phyloP scores from a whole-genome alignment of 176 grass and related monocot genomes.

The Zea mays region DNA sequence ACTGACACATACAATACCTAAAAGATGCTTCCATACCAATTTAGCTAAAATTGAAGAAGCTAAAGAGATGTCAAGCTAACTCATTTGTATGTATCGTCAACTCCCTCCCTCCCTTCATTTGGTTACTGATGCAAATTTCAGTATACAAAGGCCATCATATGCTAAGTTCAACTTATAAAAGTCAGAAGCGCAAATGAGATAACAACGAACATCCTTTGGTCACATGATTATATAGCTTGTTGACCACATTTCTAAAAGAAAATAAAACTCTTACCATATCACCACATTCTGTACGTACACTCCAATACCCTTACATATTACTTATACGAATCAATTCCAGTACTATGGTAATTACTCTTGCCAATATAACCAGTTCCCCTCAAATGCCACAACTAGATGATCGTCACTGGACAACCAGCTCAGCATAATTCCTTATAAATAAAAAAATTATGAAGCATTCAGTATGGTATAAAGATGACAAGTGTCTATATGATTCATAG shows the following conservation, averaged over 20 bases:
- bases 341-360: not conserved
- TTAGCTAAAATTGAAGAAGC: constrained; percentile 9
- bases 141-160: not conserved
- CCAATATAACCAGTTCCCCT: not conserved
- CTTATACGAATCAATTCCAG: not conserved
- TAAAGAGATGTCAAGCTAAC: not conserved
- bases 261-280: not conserved
- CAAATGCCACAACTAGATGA: not conserved
- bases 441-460: not conserved
- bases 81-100: not conserved
- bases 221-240: not conserved
- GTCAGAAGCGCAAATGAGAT: not conserved
- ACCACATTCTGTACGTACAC: not conserved
- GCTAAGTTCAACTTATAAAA: constrained; percentile 11
- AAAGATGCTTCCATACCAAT: not conserved
- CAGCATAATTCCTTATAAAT: not conserved
- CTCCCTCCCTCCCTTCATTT: not conserved
- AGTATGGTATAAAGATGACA: constrained; percentile 22
- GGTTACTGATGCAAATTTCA: constrained; percentile 2
- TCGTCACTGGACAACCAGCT: not conserved
- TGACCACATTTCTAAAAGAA: not conserved
- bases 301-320: not conserved
- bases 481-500: not conserved
- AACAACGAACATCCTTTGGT: not conserved
- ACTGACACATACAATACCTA: not conserved